Base-by-base conservation (phyloP, 257 asterid species). In the Cinchona pubescens region DNA sequence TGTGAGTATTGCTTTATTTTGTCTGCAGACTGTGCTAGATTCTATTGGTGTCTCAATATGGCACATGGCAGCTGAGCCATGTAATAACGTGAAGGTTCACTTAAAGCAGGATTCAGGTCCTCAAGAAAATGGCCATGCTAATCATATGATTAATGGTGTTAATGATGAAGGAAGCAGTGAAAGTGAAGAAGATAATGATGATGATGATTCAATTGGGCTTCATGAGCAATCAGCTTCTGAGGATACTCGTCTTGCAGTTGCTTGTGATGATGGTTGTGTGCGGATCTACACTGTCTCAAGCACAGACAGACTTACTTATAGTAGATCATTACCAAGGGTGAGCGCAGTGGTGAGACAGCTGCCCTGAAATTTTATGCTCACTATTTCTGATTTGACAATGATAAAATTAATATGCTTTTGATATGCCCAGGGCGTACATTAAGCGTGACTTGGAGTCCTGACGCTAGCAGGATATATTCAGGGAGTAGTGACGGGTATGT, bases 211-310 rank as follows among this genome's bases (percentile, higher is more conserved):
- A 27, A 63, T 76, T 74, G 87, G 79, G 74, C 79, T 83, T 75
- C 84, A 79, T 21, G 93, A 77, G 65, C 87, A 83, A 19, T 70
- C 67, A 66, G 87, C 75, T 65, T 69, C 67, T 19, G 64, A 82
- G 10, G 18, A 51, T 78, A 79, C 89, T 53, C 87, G 83, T 66
- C 77, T 91, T 12, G 98, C 98, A 65, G 49, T 90, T 75, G 97
- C 98, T 35, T 93, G 98, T 70, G 96, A 91, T 82, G 98, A 93
- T 84, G 98, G 98, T 25, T 90, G 98, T 82, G 95, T 91, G 71
- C 87, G 98, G 67, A 85, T 93, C 64, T 93, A 87, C 77, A 69
- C 62, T 23, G 75, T 87, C 58, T 76, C 86, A 14, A 87, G 73
- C 71, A 79, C 73, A 10, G 93, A 84, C 53, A 79, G 81, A 62